phyloP scores from a whole-genome alignment of 495 filamentous ascomycete species.

The Neurospora sp. region DNA sequence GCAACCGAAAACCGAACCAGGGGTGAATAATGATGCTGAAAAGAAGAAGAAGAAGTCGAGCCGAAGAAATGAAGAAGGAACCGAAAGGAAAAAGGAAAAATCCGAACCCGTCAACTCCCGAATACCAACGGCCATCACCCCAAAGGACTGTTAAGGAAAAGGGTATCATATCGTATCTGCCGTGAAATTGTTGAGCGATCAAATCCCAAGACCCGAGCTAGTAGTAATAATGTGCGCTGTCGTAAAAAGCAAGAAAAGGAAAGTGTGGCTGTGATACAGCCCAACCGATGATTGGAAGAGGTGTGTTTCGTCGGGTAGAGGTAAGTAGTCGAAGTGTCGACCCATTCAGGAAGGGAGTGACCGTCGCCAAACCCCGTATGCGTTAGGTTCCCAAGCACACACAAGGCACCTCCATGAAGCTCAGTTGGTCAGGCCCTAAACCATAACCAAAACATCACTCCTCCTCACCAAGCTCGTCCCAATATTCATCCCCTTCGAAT shows the following conservation, averaged over 20 bases:
- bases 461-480: conserved; percentile 11
- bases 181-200: background rate
- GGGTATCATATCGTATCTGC: background rate
- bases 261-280: background rate
- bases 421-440: background rate
- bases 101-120: background rate
- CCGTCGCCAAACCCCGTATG: too few relatives aligned
- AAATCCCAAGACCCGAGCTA: background rate
- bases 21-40: background rate
- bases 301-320: too few relatives aligned
- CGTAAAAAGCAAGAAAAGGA: background rate
- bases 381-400: too few relatives aligned
- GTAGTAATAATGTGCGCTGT: background rate
- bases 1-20: too few relatives aligned
- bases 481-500: conserved; percentile 7
- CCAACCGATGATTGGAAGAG: too few relatives aligned
- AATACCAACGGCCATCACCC: background rate
- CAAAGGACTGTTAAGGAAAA: background rate
- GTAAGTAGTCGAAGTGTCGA: too few relatives aligned
- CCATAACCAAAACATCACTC: conserved; percentile 1
- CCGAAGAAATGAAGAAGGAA: too few relatives aligned
- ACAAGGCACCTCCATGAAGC: too few relatives aligned
- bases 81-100: background rate
- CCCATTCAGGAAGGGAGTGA: too few relatives aligned
- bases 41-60: too few relatives aligned